Base-by-base conservation (phyloP, 2,329 filamentous ascomycete genomes). In the Aspergillus caelatus region DNA sequence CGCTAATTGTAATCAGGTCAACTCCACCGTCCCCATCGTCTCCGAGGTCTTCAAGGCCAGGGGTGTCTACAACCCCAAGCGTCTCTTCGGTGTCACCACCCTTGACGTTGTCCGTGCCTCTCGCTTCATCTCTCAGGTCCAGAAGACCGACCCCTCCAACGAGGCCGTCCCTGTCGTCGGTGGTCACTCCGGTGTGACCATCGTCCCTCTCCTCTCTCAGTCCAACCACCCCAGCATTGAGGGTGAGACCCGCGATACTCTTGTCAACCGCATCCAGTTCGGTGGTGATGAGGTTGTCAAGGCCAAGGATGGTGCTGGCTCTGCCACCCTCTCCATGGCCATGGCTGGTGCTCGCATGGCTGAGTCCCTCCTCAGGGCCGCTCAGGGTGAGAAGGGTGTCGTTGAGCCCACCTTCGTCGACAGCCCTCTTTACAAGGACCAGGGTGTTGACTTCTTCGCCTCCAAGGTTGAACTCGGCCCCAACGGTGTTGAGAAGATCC, bases 251-350 rank as follows among this genome's bases (percentile, higher is more conserved):
- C 86, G 88, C 66, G 87, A 89, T 70, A 86, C 87, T 67, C 92
- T 98, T 75, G 85, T 98, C 83, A 89, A 94, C 82, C 94, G 95
- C 80, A 95, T 98, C 77, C 94, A 98, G 86, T 98, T 98, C 81
- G 94, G 95, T 82, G 94, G 94, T 86, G 94, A 98, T 81, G 94
- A 98, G 89, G 94, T 98, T 72, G 94, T 98, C 84, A 88, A 97
- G 89, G 95, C 94, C 83, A 98, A 98, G 91, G 94, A 94, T 79
- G 95, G 94, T 82, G 93, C 94, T 76, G 94, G 94, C 75, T 97
- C 93, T 72, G 94, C 94, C 79, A 98, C 94, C 69, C 91, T 98
- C 74, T 97, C 93, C 85, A 99, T 99, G 94, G 94, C 94, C 77
- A 94, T 97, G 88, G 94, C 94, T 71, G 94, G 94, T 84, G 88